Evolutionary conservation across 73 alveolate genomes (phyloP), one percentile per base, ranked within the genome.

Genomic region (Paraurostyla sp.): DNA sequence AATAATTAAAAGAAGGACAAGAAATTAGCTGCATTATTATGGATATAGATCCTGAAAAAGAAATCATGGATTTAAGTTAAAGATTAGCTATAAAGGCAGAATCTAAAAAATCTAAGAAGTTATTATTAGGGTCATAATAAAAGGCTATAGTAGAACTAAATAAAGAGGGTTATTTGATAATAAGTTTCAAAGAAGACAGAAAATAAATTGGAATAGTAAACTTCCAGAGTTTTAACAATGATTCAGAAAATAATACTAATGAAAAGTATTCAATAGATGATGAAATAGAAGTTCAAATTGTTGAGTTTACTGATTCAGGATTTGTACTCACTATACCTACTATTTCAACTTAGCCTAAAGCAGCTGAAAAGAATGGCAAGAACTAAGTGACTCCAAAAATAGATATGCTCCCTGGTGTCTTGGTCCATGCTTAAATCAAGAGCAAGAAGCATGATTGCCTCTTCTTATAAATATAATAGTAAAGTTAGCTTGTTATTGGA

Each of bases 21-120:
- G 40, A 52, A 30, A 38, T 81, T n/a, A 81, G 56, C 6, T 52
- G 80, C 30, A 29, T 81, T 49, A 69, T 81, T 18, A 36, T 81
- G 80, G 91, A 81, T 69, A 57, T 81, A 7, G 91, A 81, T 40
- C 30, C 46, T 56, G 83, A 81, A 69, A 81, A 81, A 30, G 69
- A 57, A 45, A 81, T 81, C 50, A 45, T 81, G 3, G 91, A 81
- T 58, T 50, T 81, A 6, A 56, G 87, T 48, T 68, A 73, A 33
- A 73, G 29, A 50, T 29, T 73, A 4, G 68, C 87, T 27, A 71
- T 43, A 23, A 45, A 73, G 22, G 11, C 50, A 45, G n/a, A 73
- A 50, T 1, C 52, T 45, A 73, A 73, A 73, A 20, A 13, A 46
- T 36, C 57, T 27, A 29, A 22, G 29, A 73, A 50, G 27, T 30